Evolutionary conservation across 768 basidiomycete genomes (phyloP), one percentile per base, ranked within the genome.

Genomic region (Hebeloma cylindrosporum): DNA sequence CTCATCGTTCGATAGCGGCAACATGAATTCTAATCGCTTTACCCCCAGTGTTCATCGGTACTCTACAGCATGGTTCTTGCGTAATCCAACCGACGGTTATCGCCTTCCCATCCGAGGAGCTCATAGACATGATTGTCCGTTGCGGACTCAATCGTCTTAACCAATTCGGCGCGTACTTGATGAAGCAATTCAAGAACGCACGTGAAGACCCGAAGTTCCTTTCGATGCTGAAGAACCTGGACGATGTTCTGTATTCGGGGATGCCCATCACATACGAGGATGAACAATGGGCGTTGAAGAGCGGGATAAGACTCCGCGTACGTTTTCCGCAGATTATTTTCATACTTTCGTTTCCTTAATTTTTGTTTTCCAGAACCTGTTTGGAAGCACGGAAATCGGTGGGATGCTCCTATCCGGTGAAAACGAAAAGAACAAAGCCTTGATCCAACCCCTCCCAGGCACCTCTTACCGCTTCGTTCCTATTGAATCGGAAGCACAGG

Each of bases 351-450:
- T 47, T 52, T 36, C 48, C 47, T 68, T 50, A 67, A 48, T 38
- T 16, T 47, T 28, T 58, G 50, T n/a, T 30, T n/a, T 46, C 29
- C 46, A 86, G 82, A 90, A 88, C 60, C 70, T 87, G 13, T 90
- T 89, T 59, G 88, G 88, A 13, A 87, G 79, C 62, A 91, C 88
- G 1, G 88, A 91, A 70, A 78, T 84, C 48, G 86, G 85, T 30
- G 82, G 78, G 1, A 85, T 85, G 73, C 67, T 91, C 41, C 60
- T 80, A 20, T 83, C 85, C 32, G 82, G 80, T 32, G 78, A 74
- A 25, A 64, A 68, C 41, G 80, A 75, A 28, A 68, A 64, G 36
- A 70, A 77, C 47, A 74, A 73, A 43, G 70, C 70, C 28, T 66
- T 79, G 45, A 74, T 89, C 31, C 72, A 70, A 20, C 69, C 80